Evolutionary conservation across 2,329 filamentous ascomycete species (phyloP), one percentile per base, ranked within the genome.

Genomic region (Pseudogymnoascus sp.): DNA sequence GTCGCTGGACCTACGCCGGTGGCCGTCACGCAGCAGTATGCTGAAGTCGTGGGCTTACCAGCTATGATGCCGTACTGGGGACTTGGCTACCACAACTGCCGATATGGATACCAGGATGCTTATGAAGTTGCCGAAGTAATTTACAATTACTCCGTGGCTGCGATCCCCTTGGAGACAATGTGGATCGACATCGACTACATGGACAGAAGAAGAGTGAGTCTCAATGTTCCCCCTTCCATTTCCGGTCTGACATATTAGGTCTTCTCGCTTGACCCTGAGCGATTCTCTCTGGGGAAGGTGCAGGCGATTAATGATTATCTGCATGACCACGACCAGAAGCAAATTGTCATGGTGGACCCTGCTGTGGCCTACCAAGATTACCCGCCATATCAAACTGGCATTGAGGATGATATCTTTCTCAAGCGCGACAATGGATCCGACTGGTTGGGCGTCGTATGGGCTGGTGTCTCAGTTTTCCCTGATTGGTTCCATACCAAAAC

Each of bases 301-400:
- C 83, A 81, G 35, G 79, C 86, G 65, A 73, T 91, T 1, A 83
- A 87, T 19, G 75, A 80, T 34, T 81, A 86, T 19, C 77, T 94
- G 0, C 88, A 91, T 67, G 70, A 73, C 5, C 79, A 83, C 60
- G 73, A 87, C 39, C 87, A 90, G 69, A 80, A 87, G 52, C 89
- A 89, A 64, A 79, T 90, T 28, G 74, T 92, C 52, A 94, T 94
- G 83, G 86, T 92, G 0, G 89, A 94, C 65, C 86, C 86, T 2
- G 82, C 83, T 1, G 76, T 79, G 15, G 76, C 79, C 34, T 79
- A 79, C 62, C 73, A 67, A 60, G 55, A 79, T 63, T 84, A 83
- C 64, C 64, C 68, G 1, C 73, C 80, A 1, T 85, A 81, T 67
- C 72, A 80, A 41, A 73, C 76, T 41, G 83, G 82, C 2, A 71